Percentiles rank a stretch among this genome's conserved stretches.
These are phyloP conservation scores for Dipsacomyces acuminosporus DNA, from an alignment of 371 early-diverging fungal species.

Conservation along the genomic window DNA sequence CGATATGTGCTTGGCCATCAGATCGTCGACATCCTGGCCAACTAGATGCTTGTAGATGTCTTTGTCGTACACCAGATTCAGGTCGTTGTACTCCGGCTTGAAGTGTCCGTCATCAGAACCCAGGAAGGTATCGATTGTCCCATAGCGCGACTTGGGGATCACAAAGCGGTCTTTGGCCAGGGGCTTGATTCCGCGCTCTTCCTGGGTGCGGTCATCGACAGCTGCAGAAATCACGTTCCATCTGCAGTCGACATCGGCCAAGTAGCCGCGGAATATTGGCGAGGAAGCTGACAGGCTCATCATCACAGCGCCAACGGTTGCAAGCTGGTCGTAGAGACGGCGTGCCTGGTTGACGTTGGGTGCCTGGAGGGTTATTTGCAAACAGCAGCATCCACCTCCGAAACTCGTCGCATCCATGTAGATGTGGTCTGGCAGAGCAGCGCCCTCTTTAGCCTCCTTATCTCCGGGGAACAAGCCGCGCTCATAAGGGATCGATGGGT, in stretches of 20 bases:
- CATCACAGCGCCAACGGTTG: conserved; percentile 92
- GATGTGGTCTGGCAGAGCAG: conserved; percentile 86
- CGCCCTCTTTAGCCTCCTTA: conserved; percentile 57
- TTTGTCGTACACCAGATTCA: conserved; percentile 76
- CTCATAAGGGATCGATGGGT: conserved; percentile 73
- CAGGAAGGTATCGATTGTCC: conserved; percentile 91
- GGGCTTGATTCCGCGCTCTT: conserved; percentile 91
- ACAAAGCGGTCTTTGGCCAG: conserved; percentile 62
- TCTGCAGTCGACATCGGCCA: conserved; percentile 95
- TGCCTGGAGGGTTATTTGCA: conserved; percentile 99
- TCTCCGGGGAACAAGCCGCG: conserved; percentile 43
- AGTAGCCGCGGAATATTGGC: conserved; percentile 91
- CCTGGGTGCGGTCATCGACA: conserved; percentile 94
- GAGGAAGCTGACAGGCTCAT: conserved; percentile 93
- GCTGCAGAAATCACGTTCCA: conserved; percentile 96
- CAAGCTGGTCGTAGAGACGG: conserved; percentile 92
- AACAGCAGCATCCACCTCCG: conserved; percentile 99
- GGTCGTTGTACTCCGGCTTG: conserved; percentile 93
- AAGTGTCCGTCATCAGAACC: conserved; percentile 66
- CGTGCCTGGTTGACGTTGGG: conserved; percentile 92
- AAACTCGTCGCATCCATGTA: conserved; percentile 99
- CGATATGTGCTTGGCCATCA: conserved; percentile 91
- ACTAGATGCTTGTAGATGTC: conserved; percentile 69
- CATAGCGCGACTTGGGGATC: conserved; percentile 97
- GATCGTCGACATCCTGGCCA: conserved; percentile 75